A percentile compares a stretch with the other conserved stretches of the same genome.
These are phyloP conservation scores for Ballota nigra DNA, from an alignment of 257 asterid species.

Conservation along the genomic window DNA sequence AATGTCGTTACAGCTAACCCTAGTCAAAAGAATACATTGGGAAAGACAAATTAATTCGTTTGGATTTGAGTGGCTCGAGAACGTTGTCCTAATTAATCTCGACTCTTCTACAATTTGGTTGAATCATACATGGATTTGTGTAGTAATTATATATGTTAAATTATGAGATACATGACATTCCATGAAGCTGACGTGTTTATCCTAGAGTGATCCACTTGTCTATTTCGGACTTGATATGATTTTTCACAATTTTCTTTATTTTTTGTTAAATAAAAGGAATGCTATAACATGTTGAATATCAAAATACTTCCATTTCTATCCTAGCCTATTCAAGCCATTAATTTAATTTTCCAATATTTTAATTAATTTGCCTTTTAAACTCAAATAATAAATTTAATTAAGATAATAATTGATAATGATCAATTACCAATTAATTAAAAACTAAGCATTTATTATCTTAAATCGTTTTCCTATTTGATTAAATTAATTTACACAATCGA, in stretches of 20 bases:
- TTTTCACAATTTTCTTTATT: neutral
- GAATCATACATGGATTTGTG: neutral
- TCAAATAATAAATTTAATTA: too few relatives aligned
- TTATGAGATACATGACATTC: neutral
- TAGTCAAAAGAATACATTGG: conserved; percentile 20
- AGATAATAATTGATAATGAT: too few relatives aligned
- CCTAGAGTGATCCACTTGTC: neutral
- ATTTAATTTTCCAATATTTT: too few relatives aligned
- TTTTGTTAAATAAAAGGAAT: too few relatives aligned
- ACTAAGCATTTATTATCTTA: too few relatives aligned
- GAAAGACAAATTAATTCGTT: neutral
- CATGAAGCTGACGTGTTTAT: neutral
- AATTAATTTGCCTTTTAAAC: too few relatives aligned
- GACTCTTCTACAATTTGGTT: conserved; percentile 31
- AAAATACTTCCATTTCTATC: too few relatives aligned
- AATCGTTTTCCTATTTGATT: too few relatives aligned
- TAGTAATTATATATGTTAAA: neutral
- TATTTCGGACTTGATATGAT: neutral
- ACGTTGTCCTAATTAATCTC: conserved; percentile 4
- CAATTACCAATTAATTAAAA: too few relatives aligned
- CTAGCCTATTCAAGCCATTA: too few relatives aligned
- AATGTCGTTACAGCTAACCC: neutral
- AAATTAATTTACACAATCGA: too few relatives aligned
- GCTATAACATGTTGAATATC: too few relatives aligned
- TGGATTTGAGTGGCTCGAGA: conserved; percentile 34